phyloP scores from a whole-genome alignment of 495 filamentous ascomycete genomes.

The Xylaria bambusicola region DNA sequence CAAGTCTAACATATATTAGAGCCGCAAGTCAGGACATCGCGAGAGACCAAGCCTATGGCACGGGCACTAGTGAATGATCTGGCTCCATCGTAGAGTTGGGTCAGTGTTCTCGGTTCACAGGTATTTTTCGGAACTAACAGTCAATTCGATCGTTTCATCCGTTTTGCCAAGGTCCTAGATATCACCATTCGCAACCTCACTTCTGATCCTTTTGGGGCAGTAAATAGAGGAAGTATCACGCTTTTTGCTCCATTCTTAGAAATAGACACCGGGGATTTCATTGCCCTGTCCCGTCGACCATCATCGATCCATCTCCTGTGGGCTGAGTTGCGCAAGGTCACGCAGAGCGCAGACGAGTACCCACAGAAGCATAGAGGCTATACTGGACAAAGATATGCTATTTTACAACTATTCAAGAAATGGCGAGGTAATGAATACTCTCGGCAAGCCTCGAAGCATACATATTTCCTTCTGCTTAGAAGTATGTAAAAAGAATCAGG shows the following conservation, averaged over 20 bases:
- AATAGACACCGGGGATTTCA: constrained; percentile 14
- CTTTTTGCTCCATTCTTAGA: constrained; percentile 22
- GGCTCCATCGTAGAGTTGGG: constrained; percentile 36
- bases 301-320: background rate
- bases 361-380: constrained; percentile 22
- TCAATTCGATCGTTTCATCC: constrained; percentile 19
- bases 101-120: constrained; percentile 23
- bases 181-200: constrained; percentile 19
- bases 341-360: constrained; percentile 19
- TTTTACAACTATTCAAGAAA: constrained; percentile 24
- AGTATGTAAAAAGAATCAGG: constrained; percentile 6
- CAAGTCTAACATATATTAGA: background rate
- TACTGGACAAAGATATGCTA: constrained; percentile 23
- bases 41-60: constrained; percentile 10
- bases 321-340: background rate
- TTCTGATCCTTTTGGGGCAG: constrained; percentile 26
- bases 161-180: constrained; percentile 24
- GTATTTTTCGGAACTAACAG: constrained; percentile 18
- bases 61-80: constrained; percentile 21
- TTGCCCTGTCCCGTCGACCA: constrained; percentile 10
- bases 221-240: constrained; percentile 23
- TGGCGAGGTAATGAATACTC: background rate
- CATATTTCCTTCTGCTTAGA: constrained; percentile 16
- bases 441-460: background rate
- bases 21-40: background rate